Percentiles rank a stretch among this genome's conserved stretches.
Evolutionary conservation across 306 rosid genomes (phyloP).

Genomic region (Citrullus mucosospermus): DNA sequence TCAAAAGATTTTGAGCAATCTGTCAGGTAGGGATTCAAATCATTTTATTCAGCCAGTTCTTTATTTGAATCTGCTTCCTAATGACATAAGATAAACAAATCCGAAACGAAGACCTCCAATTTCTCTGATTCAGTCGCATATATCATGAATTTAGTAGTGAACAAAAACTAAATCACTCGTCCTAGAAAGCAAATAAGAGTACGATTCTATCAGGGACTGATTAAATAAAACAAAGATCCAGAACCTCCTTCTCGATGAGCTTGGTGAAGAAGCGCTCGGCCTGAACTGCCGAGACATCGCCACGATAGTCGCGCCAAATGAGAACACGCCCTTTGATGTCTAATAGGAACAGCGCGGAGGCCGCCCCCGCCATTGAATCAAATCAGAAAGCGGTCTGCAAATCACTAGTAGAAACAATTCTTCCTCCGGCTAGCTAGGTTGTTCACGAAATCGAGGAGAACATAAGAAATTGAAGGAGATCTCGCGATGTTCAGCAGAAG

Average conservation of each 20-base stretch:
- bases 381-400: background rate
- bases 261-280: slow-evolving; percentile 98
- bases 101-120: background rate
- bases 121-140: background rate
- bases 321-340: slow-evolving; percentile 99
- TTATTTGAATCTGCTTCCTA: background rate
- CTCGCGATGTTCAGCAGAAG: slow-evolving; percentile 8
- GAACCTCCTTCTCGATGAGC: slow-evolving; percentile 92
- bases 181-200: background rate
- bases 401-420: background rate
- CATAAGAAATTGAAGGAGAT: slow-evolving; percentile 18
- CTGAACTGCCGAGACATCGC: slow-evolving; percentile 85
- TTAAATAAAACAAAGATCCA: background rate
- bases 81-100: background rate
- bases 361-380: slow-evolving; percentile 77
- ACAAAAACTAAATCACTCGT: slow-evolving; percentile 7
- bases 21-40: background rate
- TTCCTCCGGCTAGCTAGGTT: slow-evolving; percentile 1
- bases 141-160: background rate
- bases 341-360: slow-evolving; percentile 90
- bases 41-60: background rate
- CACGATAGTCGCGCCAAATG: slow-evolving; percentile 98
- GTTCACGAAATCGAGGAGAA: slow-evolving; percentile 26
- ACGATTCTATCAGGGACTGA: background rate
- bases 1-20: background rate